phyloP scores from a whole-genome alignment of 2,329 filamentous ascomycete genomes.

The Aspergillaceae sp. region DNA sequence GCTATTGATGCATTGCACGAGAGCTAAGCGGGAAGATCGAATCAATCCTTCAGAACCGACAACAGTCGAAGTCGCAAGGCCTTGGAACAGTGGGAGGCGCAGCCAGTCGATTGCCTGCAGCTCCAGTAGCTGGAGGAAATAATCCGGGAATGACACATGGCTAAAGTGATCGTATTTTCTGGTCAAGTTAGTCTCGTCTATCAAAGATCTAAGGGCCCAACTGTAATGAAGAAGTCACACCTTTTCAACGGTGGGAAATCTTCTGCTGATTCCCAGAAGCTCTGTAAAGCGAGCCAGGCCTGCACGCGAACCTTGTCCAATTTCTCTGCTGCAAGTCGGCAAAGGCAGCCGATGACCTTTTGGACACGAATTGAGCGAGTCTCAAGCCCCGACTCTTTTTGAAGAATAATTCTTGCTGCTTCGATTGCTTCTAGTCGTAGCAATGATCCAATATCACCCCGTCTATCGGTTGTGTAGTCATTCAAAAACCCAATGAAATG shows the following conservation, averaged over 20 bases:
- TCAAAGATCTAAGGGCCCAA: neutral
- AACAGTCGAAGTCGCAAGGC: constrained; percentile 37
- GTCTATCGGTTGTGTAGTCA: constrained; percentile 83
- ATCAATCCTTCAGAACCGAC: constrained; percentile 39
- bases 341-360: constrained; percentile 34
- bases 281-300: constrained; percentile 38
- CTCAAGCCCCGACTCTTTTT: constrained; percentile 8
- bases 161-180: constrained; percentile 38
- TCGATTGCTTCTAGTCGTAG: constrained; percentile 72
- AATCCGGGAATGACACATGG: constrained; percentile 36
- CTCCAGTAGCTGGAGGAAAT: constrained; percentile 35
- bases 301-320: constrained; percentile 70
- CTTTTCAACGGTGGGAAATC: constrained; percentile 28
- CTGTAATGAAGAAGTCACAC: constrained; percentile 27
- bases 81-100: constrained; percentile 32
- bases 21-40: constrained; percentile 33
- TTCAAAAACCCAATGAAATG: constrained; percentile 48
- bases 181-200: constrained; percentile 9
- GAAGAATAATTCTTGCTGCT: constrained; percentile 43
- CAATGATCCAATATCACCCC: constrained; percentile 83
- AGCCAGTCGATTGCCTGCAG: constrained; percentile 30
- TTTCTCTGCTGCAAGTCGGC: constrained; percentile 76
- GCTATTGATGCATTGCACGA: constrained; percentile 29
- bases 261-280: constrained; percentile 29
- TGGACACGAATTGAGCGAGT: constrained; percentile 13